These are phyloP conservation scores for Neurospora pannonica DNA, from an alignment of 495 filamentous ascomycete genomes.

Conservation along the genomic window DNA sequence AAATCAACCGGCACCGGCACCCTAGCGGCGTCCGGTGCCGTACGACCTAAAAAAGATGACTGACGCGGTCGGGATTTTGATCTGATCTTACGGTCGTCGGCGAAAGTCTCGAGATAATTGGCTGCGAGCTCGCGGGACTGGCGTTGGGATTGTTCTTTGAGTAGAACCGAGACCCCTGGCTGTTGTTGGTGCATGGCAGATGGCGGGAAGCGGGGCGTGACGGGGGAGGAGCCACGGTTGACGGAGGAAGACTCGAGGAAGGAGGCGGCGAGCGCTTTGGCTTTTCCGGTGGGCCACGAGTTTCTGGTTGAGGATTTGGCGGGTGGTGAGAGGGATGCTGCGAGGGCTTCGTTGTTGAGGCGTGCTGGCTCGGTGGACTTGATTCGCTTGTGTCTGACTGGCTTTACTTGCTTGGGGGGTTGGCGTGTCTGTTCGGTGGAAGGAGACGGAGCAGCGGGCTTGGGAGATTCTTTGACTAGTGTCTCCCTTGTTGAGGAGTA, in stretches of 20 bases:
- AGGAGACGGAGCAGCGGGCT: background rate
- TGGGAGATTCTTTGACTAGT: background rate
- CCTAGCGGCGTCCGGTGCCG: background rate
- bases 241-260: background rate
- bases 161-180: background rate
- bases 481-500: background rate
- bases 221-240: background rate
- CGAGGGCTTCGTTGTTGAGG: background rate
- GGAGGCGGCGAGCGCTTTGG: background rate
- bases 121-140: background rate
- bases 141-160: background rate
- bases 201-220: background rate
- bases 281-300: background rate
- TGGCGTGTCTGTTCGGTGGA: background rate
- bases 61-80: background rate
- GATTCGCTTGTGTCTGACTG: background rate
- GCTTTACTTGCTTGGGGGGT: background rate
- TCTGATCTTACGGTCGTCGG: background rate
- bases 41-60: background rate
- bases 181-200: background rate
- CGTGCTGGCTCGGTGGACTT: constrained; percentile 1
- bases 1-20: background rate
- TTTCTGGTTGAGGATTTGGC: background rate
- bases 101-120: background rate
- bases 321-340: background rate